Evolutionary conservation across 225 moss, liverwort and hornwort genomes (phyloP).

Genomic region (Rhytidiadelphus loreus): DNA sequence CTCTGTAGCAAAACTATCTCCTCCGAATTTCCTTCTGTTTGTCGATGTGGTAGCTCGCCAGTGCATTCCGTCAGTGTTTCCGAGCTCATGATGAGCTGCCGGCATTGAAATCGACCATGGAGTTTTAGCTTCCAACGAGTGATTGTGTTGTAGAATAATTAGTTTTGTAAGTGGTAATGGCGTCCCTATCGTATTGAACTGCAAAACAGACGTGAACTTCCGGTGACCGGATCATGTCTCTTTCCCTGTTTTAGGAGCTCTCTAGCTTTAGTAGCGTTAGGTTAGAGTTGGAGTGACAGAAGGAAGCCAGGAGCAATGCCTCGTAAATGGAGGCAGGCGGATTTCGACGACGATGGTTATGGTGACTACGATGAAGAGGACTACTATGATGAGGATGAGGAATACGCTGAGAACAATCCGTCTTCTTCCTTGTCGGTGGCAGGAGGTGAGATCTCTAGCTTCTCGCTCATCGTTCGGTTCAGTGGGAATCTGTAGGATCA

Average conservation of each 20-base stretch:
- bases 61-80: not conserved
- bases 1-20: not conserved
- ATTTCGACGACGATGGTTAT: constrained; percentile 25
- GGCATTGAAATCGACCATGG: not conserved
- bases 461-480: not conserved
- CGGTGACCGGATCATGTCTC: not conserved
- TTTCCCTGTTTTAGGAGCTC: not conserved
- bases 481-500: not conserved
- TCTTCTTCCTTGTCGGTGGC: not conserved
- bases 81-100: not conserved
- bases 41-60: not conserved
- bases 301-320: constrained; percentile 17
- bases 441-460: constrained; percentile 10
- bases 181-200: not conserved
- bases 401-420: not conserved
- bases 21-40: not conserved
- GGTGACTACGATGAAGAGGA: constrained; percentile 19
- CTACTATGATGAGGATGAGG: constrained; percentile 7
- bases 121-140: not conserved
- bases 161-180: not conserved
- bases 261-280: not conserved
- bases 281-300: not conserved
- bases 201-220: not conserved
- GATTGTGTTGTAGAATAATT: not conserved
- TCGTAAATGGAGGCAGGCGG: constrained; percentile 24